Percentiles rank a stretch among this genome's conserved stretches.
Conservation (phyloP, 2,329 filamentous ascomycete genomes). For the Pyrenophora teres region DNA sequence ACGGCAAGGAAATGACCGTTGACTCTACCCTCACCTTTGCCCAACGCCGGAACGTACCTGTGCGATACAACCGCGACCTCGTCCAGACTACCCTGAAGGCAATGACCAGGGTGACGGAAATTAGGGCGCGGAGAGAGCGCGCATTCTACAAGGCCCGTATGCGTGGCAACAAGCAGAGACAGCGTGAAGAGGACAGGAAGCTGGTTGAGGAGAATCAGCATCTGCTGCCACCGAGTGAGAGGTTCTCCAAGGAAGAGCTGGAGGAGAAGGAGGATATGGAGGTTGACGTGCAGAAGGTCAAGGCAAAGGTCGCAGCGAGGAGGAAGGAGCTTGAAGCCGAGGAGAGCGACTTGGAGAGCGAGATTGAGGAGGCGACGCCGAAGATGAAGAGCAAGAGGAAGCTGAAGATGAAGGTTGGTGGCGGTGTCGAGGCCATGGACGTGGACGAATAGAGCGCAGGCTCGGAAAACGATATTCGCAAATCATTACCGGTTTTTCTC, state of each 20-base stretch:
- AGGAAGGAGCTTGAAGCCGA: slow-evolving; percentile 68
- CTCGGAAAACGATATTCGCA: background rate
- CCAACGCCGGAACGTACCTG: slow-evolving; percentile 88
- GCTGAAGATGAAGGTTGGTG: slow-evolving; percentile 53
- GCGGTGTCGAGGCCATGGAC: slow-evolving; percentile 55
- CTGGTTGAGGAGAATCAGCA: slow-evolving; percentile 92
- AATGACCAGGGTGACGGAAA: slow-evolving; percentile 89
- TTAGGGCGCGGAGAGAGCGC: slow-evolving; percentile 79
- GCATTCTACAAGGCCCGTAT: slow-evolving; percentile 94
- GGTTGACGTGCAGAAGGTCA: slow-evolving; percentile 49
- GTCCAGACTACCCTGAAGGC: slow-evolving; percentile 85
- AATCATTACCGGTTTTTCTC: background rate
- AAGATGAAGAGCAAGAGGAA: slow-evolving; percentile 54
- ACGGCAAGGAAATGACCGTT: slow-evolving; percentile 74
- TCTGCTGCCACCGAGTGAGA: slow-evolving; percentile 69
- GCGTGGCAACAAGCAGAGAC: slow-evolving; percentile 83
- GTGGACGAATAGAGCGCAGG: slow-evolving; percentile 43
- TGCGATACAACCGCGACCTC: slow-evolving; percentile 94
- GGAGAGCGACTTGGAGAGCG: slow-evolving; percentile 49
- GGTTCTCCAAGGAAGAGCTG: slow-evolving; percentile 53
- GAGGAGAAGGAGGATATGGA: slow-evolving; percentile 67
- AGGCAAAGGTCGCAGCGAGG: slow-evolving; percentile 60
- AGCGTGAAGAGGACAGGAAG: slow-evolving; percentile 80
- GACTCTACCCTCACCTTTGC: slow-evolving; percentile 93
- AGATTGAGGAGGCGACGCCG: slow-evolving; percentile 41